Base-by-base conservation (phyloP, 2,329 filamentous ascomycete genomes). In the Sodiomyces alkalinus region DNA sequence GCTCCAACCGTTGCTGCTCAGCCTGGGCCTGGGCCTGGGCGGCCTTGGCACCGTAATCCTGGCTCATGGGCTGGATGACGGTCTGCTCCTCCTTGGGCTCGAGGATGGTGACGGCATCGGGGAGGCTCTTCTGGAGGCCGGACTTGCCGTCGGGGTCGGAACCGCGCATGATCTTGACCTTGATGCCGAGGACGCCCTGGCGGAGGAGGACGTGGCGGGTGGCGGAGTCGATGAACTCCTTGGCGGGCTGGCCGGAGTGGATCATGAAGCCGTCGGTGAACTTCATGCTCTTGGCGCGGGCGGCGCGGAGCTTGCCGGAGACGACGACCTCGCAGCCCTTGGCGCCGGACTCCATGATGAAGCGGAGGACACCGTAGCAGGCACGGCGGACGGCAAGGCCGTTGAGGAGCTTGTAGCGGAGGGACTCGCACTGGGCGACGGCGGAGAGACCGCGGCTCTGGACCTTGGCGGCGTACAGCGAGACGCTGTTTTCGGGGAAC, bases 191-290 rank as follows among this genome's bases (percentile, higher is more conserved):
- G 45, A 98, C 90, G 81, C 90, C 90, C 74, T 98, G 90, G 68
- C 92, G 82, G 63, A 98, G 86, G 46, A 98, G 85, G 52, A 98
- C 90, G 82, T 98, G 90, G 52, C 90, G 90, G 55, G 90, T 96
- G 49, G 92, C 92, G 53, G 68, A 74, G 74, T 98, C 90, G 62
- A 98, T 98, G 72, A 98, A 98, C 69, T 98, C 90, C 68, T 92
- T 87, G 56, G 87, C 90, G 55, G 90, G 90, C 64, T 98, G 90
- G 68, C 90, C 90, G 54, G 90, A 98, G 82, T 98, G 90, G 68
- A 98, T 98, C 90, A 98, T 98, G 83, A 98, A 98, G 60, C 90
- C 90, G 64, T 98, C 86, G 64, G 90, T 98, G 80, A 98, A 98
- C 80, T 98, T 98, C 90, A 98, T 98, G 69, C 74, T 83, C 83